Base-by-base conservation (phyloP, 768 basidiomycete genomes). In the Cystofilobasidium capitatum region DNA sequence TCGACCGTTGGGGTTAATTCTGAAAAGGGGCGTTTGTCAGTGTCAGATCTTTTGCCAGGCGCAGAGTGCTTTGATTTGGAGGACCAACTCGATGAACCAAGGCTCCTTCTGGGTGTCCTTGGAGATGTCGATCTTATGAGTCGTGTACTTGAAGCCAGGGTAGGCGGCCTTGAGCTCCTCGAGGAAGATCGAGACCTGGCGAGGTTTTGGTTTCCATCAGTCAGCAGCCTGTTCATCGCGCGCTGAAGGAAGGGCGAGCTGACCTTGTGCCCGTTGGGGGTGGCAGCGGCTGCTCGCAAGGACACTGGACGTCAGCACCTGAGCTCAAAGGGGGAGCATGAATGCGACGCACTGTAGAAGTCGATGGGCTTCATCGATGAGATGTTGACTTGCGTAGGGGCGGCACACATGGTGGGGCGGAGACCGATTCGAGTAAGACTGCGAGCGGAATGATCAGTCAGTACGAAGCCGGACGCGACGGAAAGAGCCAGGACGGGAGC, bases 51-150 rank as follows among this genome's bases (percentile, higher is more conserved):
- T 42, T 20, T 10, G 40, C 40, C 10, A 42, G 40, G 10, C 10
- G 10, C 40, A 42, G 40, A 10, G 40, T 42, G 40, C 10, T 20
- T 42, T 10, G 20, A 42, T 10, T 10, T 10, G 40, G 40, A 10
- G 40, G 10, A 42, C 10, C 39, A 42, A 44, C 67, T 83, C 80
- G 70, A 91, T 81, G 78, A 86, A 91, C 86, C 86, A 89, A 0
- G 81, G 81, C 74, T 88, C 84, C 79, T 91, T 92, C 78, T 91
- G 89, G n/a, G 79, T 79, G 72, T 86, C 86, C 70, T 82, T 83
- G 17, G 75, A 75, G 70, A 91, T 79, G 66, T 83, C 78, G 71
- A 92, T 81, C 51, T 74, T 79, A 40, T 70, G 60, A 58, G 73
- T 71, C 51, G 76, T 75, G 65, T 79, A 78, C 29, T 82, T 70